phyloP scores from a whole-genome alignment of 768 basidiomycete genomes.

The Grammothele lineata region DNA sequence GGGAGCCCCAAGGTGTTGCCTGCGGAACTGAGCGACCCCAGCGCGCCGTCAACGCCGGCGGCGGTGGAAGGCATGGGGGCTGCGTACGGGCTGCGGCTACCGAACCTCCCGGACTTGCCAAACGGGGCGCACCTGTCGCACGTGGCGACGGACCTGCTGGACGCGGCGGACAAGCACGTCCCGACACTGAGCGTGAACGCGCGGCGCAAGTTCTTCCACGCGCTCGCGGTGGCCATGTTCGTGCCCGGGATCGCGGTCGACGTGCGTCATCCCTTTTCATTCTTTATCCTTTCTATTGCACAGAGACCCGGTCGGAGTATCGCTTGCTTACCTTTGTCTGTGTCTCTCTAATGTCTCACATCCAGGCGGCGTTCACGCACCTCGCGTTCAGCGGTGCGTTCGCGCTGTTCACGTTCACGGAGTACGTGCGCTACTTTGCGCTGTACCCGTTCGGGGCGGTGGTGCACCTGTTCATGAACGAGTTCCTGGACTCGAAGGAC shows the following conservation, averaged over 20 bases:
- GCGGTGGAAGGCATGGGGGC: slow-evolving; percentile 18
- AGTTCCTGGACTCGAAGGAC: slow-evolving; percentile 95
- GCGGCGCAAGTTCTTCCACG: slow-evolving; percentile 95
- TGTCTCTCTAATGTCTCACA: too few relatives aligned
- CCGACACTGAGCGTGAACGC: slow-evolving; percentile 89
- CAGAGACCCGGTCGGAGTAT: too few relatives aligned
- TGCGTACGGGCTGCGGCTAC: slow-evolving; percentile 30
- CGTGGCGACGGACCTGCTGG: slow-evolving; percentile 59
- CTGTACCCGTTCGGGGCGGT: slow-evolving; percentile 93
- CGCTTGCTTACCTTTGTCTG: too few relatives aligned
- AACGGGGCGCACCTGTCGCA: slow-evolving; percentile 47
- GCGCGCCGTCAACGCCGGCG: slow-evolving; percentile 12
- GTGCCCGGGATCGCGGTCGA: slow-evolving; percentile 90
- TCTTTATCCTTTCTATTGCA: background rate
- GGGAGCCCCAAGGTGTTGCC: too few relatives aligned
- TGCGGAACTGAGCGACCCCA: slow-evolving; percentile 26
- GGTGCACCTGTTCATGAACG: slow-evolving; percentile 94
- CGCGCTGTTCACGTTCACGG: slow-evolving; percentile 90
- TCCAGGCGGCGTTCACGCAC: slow-evolving; percentile 93
- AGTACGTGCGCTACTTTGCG: slow-evolving; percentile 98
- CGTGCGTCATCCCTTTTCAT: slow-evolving; percentile 38
- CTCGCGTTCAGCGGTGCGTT: slow-evolving; percentile 94
- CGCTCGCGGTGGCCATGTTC: slow-evolving; percentile 93
- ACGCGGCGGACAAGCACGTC: slow-evolving; percentile 86
- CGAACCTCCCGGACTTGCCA: slow-evolving; percentile 45